A percentile compares a stretch with the other conserved stretches of the same genome.
phyloP scores from a whole-genome alignment of 2,329 filamentous ascomycete species.

The Balansia obtecta region DNA sequence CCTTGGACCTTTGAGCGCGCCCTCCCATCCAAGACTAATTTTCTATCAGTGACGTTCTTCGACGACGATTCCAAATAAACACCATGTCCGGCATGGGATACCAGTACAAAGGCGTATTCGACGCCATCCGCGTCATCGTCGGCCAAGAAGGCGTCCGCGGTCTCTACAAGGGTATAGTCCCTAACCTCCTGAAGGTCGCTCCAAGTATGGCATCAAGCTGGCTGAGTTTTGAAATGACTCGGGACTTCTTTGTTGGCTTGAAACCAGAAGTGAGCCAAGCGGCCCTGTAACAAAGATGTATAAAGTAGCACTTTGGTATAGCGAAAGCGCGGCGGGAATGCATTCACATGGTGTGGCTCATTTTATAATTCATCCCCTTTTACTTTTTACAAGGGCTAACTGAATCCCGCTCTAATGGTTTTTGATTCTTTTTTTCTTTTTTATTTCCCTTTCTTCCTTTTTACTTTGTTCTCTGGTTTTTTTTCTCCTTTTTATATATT shows the following conservation, averaged over 20 bases:
- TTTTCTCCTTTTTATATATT: neutral
- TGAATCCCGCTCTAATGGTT: too few relatives aligned
- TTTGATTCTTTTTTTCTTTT: neutral
- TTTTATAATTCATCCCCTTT: neutral
- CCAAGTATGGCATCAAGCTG: conserved; percentile 98
- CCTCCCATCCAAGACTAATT: conserved; percentile 9
- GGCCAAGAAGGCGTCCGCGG: conserved; percentile 72
- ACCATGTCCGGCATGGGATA: conserved; percentile 99
- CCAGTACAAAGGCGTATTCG: conserved; percentile 76
- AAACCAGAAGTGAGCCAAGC: conserved; percentile 28
- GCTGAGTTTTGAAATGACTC: conserved; percentile 90
- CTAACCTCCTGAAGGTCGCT: conserved; percentile 91
- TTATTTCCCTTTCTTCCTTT: neutral
- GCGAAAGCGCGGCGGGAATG: neutral
- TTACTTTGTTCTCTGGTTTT: neutral
- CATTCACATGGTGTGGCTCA: conserved; percentile 1
- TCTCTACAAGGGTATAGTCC: conserved; percentile 90
- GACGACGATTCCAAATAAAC: conserved; percentile 93
- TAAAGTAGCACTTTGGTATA: conserved; percentile 1
- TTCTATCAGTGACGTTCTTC: conserved; percentile 63
- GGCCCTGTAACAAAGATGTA: conserved; percentile 13
- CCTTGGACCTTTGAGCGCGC: neutral
- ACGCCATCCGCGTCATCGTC: conserved; percentile 73
- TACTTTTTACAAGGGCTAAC: neutral
- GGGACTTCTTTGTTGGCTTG: conserved; percentile 67